A percentile compares a stretch with the other conserved stretches of the same genome.
These are phyloP conservation scores for Penicillium sp. DNA, from an alignment of 2,329 filamentous ascomycete species.

Conservation along the genomic window DNA sequence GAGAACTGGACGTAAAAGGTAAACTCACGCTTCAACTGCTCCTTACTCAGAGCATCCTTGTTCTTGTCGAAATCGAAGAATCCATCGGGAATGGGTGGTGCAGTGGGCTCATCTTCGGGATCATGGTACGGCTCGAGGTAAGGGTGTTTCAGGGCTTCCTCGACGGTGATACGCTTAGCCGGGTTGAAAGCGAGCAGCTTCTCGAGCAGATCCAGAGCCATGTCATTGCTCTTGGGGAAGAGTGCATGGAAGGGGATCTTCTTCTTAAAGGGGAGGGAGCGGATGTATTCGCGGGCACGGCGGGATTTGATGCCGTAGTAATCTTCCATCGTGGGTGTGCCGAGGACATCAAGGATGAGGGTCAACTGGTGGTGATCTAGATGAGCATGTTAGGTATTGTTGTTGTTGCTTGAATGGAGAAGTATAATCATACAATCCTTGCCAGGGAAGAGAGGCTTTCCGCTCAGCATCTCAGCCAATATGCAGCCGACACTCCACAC, in stretches of 20 bases:
- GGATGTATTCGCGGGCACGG: constrained; percentile 95
- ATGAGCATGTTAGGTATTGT: not conserved
- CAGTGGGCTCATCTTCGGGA: constrained; percentile 95
- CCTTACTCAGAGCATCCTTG: constrained; percentile 97
- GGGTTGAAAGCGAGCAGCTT: constrained; percentile 97
- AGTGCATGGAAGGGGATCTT: constrained; percentile 97
- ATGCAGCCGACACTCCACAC: constrained; percentile 99
- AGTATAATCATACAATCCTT: constrained; percentile 75
- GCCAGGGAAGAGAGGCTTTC: constrained; percentile 95
- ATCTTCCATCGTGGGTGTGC: constrained; percentile 98
- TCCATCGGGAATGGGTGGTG: constrained; percentile 93
- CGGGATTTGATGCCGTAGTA: constrained; percentile 99
- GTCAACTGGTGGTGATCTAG: constrained; percentile 96
- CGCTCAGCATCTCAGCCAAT: constrained; percentile 96
- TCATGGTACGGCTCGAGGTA: constrained; percentile 99
- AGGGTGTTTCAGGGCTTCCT: constrained; percentile 94
- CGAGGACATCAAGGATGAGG: constrained; percentile 92
- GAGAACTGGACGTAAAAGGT: not conserved
- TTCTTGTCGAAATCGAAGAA: constrained; percentile 99
- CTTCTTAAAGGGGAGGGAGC: constrained; percentile 98
- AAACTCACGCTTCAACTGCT: constrained; percentile 80
- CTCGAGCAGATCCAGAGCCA: constrained; percentile 90
- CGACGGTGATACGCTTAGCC: constrained; percentile 96
- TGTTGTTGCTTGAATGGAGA: not conserved
- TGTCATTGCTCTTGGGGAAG: constrained; percentile 98